Conservation (phyloP, 495 filamentous ascomycete genomes). For the Penicillium bialowiezense region DNA sequence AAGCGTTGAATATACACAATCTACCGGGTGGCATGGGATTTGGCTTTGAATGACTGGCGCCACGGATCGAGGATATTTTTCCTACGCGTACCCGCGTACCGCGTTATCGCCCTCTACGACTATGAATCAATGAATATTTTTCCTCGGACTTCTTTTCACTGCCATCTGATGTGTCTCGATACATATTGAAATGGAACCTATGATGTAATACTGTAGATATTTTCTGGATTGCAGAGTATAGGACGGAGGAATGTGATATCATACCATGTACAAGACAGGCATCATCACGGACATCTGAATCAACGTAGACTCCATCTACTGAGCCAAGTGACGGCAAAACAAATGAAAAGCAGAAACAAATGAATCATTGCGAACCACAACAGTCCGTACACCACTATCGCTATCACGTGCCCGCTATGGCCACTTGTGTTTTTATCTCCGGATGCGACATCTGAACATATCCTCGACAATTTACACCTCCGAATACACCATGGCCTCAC, state of each 20-base stretch:
- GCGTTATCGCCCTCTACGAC: conserved; percentile 6
- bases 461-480: background rate
- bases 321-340: too few species aligned
- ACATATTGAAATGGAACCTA: too few species aligned
- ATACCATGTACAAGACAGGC: too few species aligned
- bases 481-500: conserved; percentile 24
- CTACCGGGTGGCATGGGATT: conserved; percentile 14
- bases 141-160: background rate
- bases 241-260: too few species aligned
- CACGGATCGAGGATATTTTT: conserved; percentile 6
- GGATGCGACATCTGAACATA: conserved; percentile 7
- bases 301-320: too few species aligned
- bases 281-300: too few species aligned
- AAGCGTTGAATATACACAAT: conserved; percentile 17
- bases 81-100: background rate
- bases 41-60: conserved; percentile 18
- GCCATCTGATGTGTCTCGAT: background rate
- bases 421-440: conserved; percentile 28
- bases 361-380: too few species aligned
- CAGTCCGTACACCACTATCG: too few species aligned
- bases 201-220: too few species aligned
- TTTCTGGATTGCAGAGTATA: too few species aligned
- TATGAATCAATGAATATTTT: conserved; percentile 15
- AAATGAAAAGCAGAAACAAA: too few species aligned
- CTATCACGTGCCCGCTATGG: conserved; percentile 31